A percentile compares a stretch with the other conserved stretches of the same genome.
phyloP scores from a whole-genome alignment of 169 alveolate genomes.

The Babesia gibsoni region DNA sequence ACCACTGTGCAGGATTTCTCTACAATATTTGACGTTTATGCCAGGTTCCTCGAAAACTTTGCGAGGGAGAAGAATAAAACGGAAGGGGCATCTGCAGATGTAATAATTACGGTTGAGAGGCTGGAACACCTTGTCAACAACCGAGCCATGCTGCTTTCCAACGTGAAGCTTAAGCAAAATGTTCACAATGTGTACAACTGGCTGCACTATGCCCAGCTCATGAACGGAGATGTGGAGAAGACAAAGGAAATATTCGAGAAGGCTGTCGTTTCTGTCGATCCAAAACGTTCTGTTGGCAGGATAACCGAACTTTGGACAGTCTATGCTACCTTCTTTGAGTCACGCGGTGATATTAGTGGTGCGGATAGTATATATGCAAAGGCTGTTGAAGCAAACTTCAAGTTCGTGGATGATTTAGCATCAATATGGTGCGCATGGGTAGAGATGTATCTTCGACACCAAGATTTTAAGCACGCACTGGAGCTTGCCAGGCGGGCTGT shows the following conservation, averaged over 20 bases:
- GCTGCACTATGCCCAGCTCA: constrained; percentile 76
- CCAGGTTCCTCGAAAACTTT: constrained; percentile 81
- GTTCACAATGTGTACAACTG: constrained; percentile 90
- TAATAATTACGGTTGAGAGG: constrained; percentile 62
- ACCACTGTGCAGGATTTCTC: constrained; percentile 88
- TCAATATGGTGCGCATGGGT: constrained; percentile 69
- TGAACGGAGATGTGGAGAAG: constrained; percentile 31
- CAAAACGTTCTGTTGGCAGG: constrained; percentile 75
- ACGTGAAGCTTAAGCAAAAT: constrained; percentile 82
- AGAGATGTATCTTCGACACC: constrained; percentile 66
- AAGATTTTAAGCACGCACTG: constrained; percentile 47
- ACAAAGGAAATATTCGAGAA: constrained; percentile 51
- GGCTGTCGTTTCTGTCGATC: constrained; percentile 77
- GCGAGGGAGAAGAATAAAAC: constrained; percentile 65
- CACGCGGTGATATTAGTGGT: constrained; percentile 64
- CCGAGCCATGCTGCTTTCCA: constrained; percentile 77
- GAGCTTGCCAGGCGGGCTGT: constrained; percentile 49
- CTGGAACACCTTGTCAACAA: constrained; percentile 75
- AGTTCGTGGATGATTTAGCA: constrained; percentile 79
- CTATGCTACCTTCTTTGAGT: constrained; percentile 77
- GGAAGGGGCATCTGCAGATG: constrained; percentile 30
- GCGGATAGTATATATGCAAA: constrained; percentile 65
- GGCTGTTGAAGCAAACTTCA: constrained; percentile 70
- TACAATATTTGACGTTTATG: constrained; percentile 81
- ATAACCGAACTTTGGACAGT: constrained; percentile 73